These are phyloP conservation scores for Posidonia oceanica DNA, from an alignment of 116 monocot genomes.

Conservation along the genomic window DNA sequence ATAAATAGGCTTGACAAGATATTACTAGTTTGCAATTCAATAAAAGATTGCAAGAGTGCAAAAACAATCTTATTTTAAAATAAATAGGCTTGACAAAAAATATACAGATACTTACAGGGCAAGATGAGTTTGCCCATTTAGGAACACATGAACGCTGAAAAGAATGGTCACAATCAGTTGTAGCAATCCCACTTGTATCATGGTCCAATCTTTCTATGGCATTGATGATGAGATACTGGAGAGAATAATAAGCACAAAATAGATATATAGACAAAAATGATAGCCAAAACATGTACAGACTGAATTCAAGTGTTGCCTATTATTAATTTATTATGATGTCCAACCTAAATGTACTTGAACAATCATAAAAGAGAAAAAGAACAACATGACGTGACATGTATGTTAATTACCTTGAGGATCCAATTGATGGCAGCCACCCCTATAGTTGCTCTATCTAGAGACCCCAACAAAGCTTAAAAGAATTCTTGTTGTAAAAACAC, in stretches of 20 bases:
- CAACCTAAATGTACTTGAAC: too few species aligned
- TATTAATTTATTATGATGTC: too few species aligned
- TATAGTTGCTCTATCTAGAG: constrained; percentile 51
- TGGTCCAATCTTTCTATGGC: constrained; percentile 90
- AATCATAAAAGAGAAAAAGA: background rate
- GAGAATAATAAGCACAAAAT: background rate
- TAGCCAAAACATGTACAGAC: background rate
- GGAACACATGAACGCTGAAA: constrained; percentile 80
- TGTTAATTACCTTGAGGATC: constrained; percentile 78
- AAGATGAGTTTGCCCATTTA: constrained; percentile 81
- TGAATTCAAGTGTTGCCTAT: too few species aligned
- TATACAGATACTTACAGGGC: constrained; percentile 42
- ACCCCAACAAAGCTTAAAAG: constrained; percentile 81
- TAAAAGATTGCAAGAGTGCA: background rate
- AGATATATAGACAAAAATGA: background rate
- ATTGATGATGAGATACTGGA: background rate
- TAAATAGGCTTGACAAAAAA: background rate
- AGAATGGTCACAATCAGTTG: constrained; percentile 89
- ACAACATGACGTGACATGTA: background rate
- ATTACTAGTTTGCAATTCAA: background rate
- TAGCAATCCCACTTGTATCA: constrained; percentile 74
- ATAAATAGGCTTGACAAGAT: too few species aligned
- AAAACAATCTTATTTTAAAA: background rate
- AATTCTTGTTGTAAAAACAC: constrained; percentile 82
- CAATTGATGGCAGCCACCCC: constrained; percentile 97